Conservation (phyloP, 352 stramenopile species). For the Pythium volutum region DNA sequence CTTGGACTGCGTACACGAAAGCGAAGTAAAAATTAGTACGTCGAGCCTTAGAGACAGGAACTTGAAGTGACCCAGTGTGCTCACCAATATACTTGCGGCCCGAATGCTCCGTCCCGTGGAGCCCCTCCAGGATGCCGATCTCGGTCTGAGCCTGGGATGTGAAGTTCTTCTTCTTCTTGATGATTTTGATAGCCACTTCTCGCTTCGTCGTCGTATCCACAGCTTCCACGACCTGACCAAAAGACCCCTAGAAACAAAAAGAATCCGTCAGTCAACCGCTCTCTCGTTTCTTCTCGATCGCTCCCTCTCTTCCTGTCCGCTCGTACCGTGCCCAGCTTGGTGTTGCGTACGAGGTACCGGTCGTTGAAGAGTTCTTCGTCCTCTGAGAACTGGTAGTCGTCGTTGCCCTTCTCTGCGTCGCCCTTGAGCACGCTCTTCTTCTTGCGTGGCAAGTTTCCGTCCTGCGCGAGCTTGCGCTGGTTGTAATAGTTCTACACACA, state of each 20-base stretch:
- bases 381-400: conserved; percentile 57
- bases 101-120: conserved; percentile 78
- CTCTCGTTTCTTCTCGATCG: background rate
- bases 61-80: conserved; percentile 13
- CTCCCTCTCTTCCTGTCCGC: background rate
- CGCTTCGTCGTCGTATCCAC: conserved; percentile 69
- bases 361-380: conserved; percentile 77
- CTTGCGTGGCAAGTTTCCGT: conserved; percentile 45
- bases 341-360: conserved; percentile 67
- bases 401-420: conserved; percentile 25
- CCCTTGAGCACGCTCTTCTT: conserved; percentile 50
- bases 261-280: background rate
- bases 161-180: conserved; percentile 98
- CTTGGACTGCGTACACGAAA: conserved; percentile 55
- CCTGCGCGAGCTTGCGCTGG: conserved; percentile 56
- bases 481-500: conserved; percentile 76
- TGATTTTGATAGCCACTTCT: conserved; percentile 99
- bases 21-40: background rate
- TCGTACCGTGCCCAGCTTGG: conserved; percentile 71
- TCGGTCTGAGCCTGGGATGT: conserved; percentile 96
- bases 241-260: conserved; percentile 51
- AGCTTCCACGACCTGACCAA: conserved; percentile 80
- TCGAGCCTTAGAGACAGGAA: background rate
- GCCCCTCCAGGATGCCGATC: conserved; percentile 93
- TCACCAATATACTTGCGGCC: conserved; percentile 93